These are phyloP conservation scores for Pichia sp. DNA, from an alignment of 1,139 yeast species.

Conservation along the genomic window DNA sequence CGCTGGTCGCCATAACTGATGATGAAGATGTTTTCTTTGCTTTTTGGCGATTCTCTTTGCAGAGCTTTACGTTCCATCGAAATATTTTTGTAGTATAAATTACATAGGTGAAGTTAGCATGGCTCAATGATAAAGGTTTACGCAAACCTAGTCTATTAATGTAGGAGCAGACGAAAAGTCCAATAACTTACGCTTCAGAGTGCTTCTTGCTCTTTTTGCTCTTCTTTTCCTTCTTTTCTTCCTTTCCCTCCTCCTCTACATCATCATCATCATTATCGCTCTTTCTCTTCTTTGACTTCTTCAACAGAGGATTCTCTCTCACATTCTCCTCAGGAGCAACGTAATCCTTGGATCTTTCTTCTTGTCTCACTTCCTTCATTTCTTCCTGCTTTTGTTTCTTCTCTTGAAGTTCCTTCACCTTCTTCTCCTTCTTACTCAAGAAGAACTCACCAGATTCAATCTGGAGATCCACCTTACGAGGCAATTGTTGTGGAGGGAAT, in stretches of 20 bases:
- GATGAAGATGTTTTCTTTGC: neutral
- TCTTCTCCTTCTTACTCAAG: conserved; percentile 79
- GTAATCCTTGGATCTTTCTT: conserved; percentile 70
- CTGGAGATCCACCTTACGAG: conserved; percentile 95
- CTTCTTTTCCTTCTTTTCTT: conserved; percentile 18
- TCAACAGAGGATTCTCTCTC: conserved; percentile 28
- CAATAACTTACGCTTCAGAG: too few relatives aligned
- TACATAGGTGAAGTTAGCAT: neutral
- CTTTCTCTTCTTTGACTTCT: conserved; percentile 23
- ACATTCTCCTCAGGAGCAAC: conserved; percentile 72
- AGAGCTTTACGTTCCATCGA: too few relatives aligned
- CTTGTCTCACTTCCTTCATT: conserved; percentile 55
- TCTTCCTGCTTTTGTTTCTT: conserved; percentile 75
- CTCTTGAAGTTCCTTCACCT: conserved; percentile 61
- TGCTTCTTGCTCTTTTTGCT: conserved; percentile 19
- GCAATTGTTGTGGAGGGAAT: conserved; percentile 97
- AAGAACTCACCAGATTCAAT: conserved; percentile 99
- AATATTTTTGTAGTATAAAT: neutral
- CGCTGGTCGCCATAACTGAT: conserved; percentile 11
- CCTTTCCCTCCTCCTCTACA: conserved; percentile 13
- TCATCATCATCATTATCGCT: conserved; percentile 19
- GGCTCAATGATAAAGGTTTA: too few relatives aligned
- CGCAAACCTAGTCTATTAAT: too few relatives aligned
- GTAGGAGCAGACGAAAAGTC: too few relatives aligned
- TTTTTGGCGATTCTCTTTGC: too few relatives aligned